A percentile compares a stretch with the other conserved stretches of the same genome.
These are phyloP conservation scores for Podila minutissima DNA, from an alignment of 192 early-diverging fungal species.

Conservation along the genomic window DNA sequence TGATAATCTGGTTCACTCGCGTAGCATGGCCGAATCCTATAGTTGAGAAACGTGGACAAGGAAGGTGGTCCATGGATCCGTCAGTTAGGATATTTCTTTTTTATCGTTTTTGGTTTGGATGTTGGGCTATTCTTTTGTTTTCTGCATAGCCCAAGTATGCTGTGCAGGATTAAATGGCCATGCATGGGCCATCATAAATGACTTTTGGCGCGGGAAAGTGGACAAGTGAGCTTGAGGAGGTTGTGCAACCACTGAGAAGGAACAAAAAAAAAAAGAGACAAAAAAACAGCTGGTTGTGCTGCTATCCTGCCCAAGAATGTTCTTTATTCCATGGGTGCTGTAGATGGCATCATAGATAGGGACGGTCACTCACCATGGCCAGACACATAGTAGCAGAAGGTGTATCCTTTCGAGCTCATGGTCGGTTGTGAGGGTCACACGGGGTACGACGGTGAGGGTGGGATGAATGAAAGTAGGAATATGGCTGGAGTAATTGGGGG, in stretches of 20 bases:
- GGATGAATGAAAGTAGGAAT: background rate
- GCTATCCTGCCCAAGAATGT: no score
- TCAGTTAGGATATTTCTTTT: background rate
- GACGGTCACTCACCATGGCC: conserved; percentile 53
- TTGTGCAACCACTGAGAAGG: no score
- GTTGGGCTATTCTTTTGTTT: conserved; percentile 1
- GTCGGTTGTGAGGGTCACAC: background rate
- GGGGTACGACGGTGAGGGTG: background rate
- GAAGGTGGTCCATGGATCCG: background rate
- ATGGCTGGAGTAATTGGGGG: background rate
- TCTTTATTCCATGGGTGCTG: no score
- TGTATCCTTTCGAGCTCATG: conserved; percentile 28
- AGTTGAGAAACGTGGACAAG: background rate
- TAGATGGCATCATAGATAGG: background rate
- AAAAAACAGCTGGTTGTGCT: no score
- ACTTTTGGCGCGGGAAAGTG: no score
- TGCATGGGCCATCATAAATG: no score
- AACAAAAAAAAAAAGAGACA: no score
- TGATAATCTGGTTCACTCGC: conserved; percentile 62
- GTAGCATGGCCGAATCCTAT: conserved; percentile 68
- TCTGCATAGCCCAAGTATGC: background rate
- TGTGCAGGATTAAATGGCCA: background rate
- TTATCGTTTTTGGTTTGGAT: background rate
- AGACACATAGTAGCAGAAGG: conserved; percentile 62
- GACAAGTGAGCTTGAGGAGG: no score